These are phyloP conservation scores for Pharnaceum exiguum DNA, from an alignment of 148 eudicot species.

Conservation along the genomic window DNA sequence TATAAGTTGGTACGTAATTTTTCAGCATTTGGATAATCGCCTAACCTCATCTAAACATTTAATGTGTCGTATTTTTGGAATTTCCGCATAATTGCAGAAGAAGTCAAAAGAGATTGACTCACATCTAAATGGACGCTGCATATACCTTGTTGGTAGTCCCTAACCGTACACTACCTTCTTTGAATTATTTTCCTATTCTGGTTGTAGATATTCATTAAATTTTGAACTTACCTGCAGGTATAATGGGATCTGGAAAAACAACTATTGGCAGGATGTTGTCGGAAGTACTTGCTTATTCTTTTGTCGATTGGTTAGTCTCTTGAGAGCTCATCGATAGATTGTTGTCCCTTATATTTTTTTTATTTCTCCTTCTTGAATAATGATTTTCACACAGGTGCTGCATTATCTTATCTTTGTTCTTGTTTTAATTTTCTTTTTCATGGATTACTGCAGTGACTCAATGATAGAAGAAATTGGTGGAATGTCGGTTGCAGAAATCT, in stretches of 20 bases:
- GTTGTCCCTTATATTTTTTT: too few relatives aligned
- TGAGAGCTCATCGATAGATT: not conserved
- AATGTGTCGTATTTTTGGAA: slow-evolving; percentile 11
- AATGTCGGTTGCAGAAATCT: slow-evolving; percentile 74
- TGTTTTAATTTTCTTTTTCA: slow-evolving; percentile 20
- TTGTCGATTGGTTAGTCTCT: slow-evolving; percentile 64
- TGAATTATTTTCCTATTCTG: not conserved
- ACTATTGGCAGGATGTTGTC: slow-evolving; percentile 85
- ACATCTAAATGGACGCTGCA: slow-evolving; percentile 61
- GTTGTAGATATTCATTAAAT: not conserved
- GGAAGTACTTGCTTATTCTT: slow-evolving; percentile 70
- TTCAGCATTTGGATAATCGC: slow-evolving; percentile 1
- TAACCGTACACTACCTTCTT: not conserved
- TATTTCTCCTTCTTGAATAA: not conserved
- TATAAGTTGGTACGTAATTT: not conserved
- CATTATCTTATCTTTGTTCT: slow-evolving; percentile 4
- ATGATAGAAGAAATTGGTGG: slow-evolving; percentile 67
- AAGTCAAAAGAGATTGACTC: slow-evolving; percentile 61
- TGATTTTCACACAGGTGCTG: not conserved
- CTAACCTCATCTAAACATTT: not conserved
- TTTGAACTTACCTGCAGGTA: slow-evolving; percentile 45
- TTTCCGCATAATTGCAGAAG: slow-evolving; percentile 44
- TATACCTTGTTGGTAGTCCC: slow-evolving; percentile 94
- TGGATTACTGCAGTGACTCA: slow-evolving; percentile 62
- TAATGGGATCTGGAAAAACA: slow-evolving; percentile 99